Evolutionary conservation across 768 basidiomycete genomes (phyloP).

Genomic region (Collybia mongolica): DNA sequence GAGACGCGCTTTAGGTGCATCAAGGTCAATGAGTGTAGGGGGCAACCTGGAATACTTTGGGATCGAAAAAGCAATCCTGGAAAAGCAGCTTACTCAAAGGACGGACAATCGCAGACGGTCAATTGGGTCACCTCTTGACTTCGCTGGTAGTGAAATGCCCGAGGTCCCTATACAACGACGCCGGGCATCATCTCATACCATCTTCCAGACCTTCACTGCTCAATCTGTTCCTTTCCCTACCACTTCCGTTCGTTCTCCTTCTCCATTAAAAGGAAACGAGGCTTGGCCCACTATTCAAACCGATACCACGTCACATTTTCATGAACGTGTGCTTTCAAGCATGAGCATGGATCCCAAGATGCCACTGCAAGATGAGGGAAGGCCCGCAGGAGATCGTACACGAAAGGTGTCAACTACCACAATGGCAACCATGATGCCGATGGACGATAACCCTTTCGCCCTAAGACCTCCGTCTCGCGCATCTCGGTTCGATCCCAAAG

Average conservation of each 20-base stretch:
- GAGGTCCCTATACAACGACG: slow-evolving; percentile 41
- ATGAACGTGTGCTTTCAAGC: slow-evolving; percentile 48
- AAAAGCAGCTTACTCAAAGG: slow-evolving; percentile 29
- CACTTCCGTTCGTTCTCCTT: slow-evolving; percentile 48
- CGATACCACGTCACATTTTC: slow-evolving; percentile 21
- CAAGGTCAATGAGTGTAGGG: slow-evolving; percentile 64
- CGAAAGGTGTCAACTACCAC: slow-evolving; percentile 43
- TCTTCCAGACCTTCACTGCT: slow-evolving; percentile 39
- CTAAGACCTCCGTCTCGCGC: slow-evolving; percentile 63
- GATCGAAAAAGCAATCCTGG: slow-evolving; percentile 15
- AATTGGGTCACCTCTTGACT: slow-evolving; percentile 56
- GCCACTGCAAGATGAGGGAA: slow-evolving; percentile 32
- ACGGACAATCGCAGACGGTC: slow-evolving; percentile 51
- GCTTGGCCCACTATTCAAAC: slow-evolving; percentile 4
- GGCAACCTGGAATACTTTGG: slow-evolving; percentile 54
- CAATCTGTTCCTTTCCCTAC: slow-evolving; percentile 65
- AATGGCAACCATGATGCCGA: slow-evolving; percentile 37
- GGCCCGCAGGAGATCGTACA: slow-evolving; percentile 18
- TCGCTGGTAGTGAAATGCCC: slow-evolving; percentile 42
- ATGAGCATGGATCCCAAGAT: slow-evolving; percentile 50
- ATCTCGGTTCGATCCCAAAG: slow-evolving; percentile 83
- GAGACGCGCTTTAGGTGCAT: slow-evolving; percentile 38
- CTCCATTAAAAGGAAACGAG: slow-evolving; percentile 19
- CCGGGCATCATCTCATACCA: slow-evolving; percentile 48
- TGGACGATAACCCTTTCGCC: slow-evolving; percentile 66